These are phyloP conservation scores for Trichoderma asperellum DNA, from an alignment of 2,329 filamentous ascomycete species.

Conservation along the genomic window DNA sequence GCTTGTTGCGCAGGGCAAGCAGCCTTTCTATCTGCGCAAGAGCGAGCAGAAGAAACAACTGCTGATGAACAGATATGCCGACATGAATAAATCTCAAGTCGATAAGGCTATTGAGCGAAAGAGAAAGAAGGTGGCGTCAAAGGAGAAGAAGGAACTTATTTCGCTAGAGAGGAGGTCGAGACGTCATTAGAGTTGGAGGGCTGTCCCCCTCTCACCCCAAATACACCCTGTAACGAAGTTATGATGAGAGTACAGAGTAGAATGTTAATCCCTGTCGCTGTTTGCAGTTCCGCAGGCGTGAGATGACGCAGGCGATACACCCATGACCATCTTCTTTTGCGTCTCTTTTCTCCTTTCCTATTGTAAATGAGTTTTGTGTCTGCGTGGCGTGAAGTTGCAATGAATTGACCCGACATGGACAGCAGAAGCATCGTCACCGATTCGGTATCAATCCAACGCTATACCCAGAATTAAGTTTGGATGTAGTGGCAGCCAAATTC, in stretches of 20 bases:
- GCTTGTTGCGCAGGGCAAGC: constrained; percentile 83
- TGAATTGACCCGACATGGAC: background rate
- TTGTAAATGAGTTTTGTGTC: background rate
- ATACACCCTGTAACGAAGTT: constrained; percentile 3
- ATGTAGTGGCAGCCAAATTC: background rate
- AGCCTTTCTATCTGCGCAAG: constrained; percentile 91
- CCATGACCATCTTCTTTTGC: background rate
- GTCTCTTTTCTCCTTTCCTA: background rate
- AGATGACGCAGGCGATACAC: background rate
- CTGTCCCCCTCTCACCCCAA: background rate
- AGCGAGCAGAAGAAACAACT: constrained; percentile 87
- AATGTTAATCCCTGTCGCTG: background rate
- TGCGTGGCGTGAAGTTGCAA: background rate
- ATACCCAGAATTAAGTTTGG: background rate
- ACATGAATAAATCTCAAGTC: constrained; percentile 83
- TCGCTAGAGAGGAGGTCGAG: constrained; percentile 40
- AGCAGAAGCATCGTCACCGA: background rate
- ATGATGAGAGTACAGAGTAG: constrained; percentile 3
- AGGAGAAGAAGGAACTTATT: constrained; percentile 77
- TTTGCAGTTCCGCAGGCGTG: background rate
- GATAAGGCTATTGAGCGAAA: constrained; percentile 83
- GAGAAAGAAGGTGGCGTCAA: constrained; percentile 84
- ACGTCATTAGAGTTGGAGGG: constrained; percentile 23
- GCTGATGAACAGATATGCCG: constrained; percentile 76
- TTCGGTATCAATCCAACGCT: background rate